Base-by-base conservation (phyloP, 257 asterid genomes). In the Primulina huaijiensis region DNA sequence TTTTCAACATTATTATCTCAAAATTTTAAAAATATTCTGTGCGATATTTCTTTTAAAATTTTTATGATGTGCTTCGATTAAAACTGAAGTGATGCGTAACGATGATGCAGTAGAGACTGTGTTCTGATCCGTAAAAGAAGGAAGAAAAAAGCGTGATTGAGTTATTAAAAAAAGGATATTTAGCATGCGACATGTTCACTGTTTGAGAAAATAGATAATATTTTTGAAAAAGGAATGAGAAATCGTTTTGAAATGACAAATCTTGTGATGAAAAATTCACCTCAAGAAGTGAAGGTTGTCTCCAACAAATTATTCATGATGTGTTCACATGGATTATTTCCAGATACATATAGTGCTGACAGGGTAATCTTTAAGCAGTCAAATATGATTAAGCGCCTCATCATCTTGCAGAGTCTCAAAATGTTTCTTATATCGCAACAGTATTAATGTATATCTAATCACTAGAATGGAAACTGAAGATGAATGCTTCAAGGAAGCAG, bases 331-430 rank as follows among this genome's bases (percentile, higher is more conserved):
- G 25, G 60, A 43, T 46, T 33, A 40, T 40, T 58, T 27, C 12
- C 57, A 67, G 43, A 70, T 63, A 40, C 10, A 62, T 33, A 43
- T 20, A 62, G 64, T 62, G 69, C n/a, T 4, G 57, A 21, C 38
- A 16, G 5, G 17, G 61, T 34, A 56, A 68, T 57, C 19, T 72
- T 71, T 64, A 27, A 27, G 23, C 4, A 33, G 53, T 19, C 10
- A 72, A 34, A 63, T 23, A 25, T 34, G 57, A 52, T 43, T 23
- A 8, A 34, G 68, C 37, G 8, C 43, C 35, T 72, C 62, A 17
- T 63, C 57, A 55, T 27, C 64, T 63, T 21, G 21, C 17, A 23
- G 17, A 16, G 57, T 63, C 72, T 64, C 59, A 33, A 16, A 6
- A 33, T 4, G 11, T 20, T 57, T 37, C 59, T 21, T 63, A 62